These are phyloP conservation scores for Fusarium ramigenum DNA, from an alignment of 2,329 filamentous ascomycete species.

Conservation along the genomic window DNA sequence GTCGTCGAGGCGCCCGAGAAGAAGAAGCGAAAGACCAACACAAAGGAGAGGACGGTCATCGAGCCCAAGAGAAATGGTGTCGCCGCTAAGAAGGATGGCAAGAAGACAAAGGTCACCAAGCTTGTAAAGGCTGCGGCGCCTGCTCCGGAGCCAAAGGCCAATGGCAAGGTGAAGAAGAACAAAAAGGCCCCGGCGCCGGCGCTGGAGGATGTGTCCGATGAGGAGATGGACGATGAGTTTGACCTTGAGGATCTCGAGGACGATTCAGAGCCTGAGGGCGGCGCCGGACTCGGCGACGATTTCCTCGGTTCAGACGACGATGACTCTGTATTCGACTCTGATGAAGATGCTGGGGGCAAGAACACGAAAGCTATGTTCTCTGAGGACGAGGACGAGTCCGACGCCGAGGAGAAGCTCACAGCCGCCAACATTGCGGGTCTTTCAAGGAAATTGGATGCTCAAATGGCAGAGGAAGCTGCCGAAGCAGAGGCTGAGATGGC, in stretches of 20 bases:
- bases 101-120: conserved; percentile 48
- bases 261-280: conserved; percentile 50
- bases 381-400: conserved; percentile 90
- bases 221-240: conserved; percentile 50
- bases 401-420: conserved; percentile 88
- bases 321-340: conserved; percentile 76
- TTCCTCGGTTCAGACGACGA: conserved; percentile 67
- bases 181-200: conserved; percentile 50
- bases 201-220: conserved; percentile 58
- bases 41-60: conserved; percentile 43
- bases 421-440: conserved; percentile 96
- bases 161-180: conserved; percentile 45
- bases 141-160: conserved; percentile 37
- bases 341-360: conserved; percentile 65
- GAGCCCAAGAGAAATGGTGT: conserved; percentile 45
- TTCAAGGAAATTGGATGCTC: conserved; percentile 82
- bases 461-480: conserved; percentile 80
- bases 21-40: conserved; percentile 55
- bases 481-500: conserved; percentile 87
- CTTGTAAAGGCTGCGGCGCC: conserved; percentile 46
- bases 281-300: conserved; percentile 61
- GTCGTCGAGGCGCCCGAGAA: conserved; percentile 71
- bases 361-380: conserved; percentile 79
- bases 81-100: conserved; percentile 42
- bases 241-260: conserved; percentile 60